These are phyloP conservation scores for Naematelia encephala DNA, from an alignment of 768 basidiomycete species.

Conservation along the genomic window DNA sequence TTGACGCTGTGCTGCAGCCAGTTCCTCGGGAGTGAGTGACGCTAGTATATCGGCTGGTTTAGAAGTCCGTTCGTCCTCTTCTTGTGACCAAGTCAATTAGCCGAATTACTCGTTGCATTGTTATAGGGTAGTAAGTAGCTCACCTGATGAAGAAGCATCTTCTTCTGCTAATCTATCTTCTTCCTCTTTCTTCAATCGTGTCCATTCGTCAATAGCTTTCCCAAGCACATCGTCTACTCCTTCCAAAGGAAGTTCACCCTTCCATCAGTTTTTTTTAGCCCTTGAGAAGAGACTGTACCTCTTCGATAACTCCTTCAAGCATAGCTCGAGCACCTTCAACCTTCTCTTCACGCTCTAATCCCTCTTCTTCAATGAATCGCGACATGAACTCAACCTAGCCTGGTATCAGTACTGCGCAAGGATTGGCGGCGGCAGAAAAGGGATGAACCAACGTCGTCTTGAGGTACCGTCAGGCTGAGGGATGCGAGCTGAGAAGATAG, in stretches of 20 bases:
- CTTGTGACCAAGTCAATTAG: not conserved
- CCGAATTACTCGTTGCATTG: not conserved
- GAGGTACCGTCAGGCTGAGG: constrained; percentile 29
- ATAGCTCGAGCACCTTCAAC: constrained; percentile 47
- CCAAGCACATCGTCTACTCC: constrained; percentile 29
- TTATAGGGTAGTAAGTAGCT: not conserved
- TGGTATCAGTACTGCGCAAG: not conserved
- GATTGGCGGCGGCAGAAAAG: not conserved
- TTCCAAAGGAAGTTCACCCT: constrained; percentile 27
- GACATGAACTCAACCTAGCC: constrained; percentile 47
- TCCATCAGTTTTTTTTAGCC: not conserved
- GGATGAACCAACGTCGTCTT: constrained; percentile 39
- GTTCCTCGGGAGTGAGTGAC: constrained; percentile 29
- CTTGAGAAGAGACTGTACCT: constrained; percentile 26
- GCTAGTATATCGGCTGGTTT: not conserved
- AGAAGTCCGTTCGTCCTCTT: not conserved
- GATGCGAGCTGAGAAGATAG: constrained; percentile 28
- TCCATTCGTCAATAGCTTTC: constrained; percentile 28
- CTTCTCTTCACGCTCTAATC: constrained; percentile 46
- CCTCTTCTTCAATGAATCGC: constrained; percentile 49
- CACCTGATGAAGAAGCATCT: not conserved
- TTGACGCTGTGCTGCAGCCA: constrained; percentile 36
- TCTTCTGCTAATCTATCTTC: constrained; percentile 9
- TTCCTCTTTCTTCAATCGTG: constrained; percentile 17
- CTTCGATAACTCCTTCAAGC: constrained; percentile 43